These are phyloP conservation scores for Ganoderma boninense DNA, from an alignment of 1,284 basidiomycete genomes.

Conservation along the genomic window DNA sequence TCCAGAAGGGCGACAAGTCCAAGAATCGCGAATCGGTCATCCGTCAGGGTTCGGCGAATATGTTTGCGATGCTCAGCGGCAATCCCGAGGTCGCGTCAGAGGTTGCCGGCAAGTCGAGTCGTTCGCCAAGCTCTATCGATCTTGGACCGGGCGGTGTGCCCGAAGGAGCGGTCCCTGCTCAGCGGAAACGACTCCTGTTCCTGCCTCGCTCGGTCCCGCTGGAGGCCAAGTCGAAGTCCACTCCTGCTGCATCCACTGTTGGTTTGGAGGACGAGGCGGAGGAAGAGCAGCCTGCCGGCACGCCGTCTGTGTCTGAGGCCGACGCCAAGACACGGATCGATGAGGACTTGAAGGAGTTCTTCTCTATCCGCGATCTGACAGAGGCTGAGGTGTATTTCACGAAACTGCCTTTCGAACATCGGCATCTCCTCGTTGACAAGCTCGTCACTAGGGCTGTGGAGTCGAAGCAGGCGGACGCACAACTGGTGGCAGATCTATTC, in stretches of 20 bases:
- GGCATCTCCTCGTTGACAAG: slow-evolving; percentile 75
- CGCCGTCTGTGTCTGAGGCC: slow-evolving; percentile 67
- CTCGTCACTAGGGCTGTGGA: slow-evolving; percentile 78
- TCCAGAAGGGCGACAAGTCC: slow-evolving; percentile 61
- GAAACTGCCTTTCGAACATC: slow-evolving; percentile 70
- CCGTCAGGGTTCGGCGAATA: slow-evolving; percentile 85
- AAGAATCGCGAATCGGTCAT: slow-evolving; percentile 76
- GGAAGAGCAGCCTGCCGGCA: slow-evolving; percentile 43
- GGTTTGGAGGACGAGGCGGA: slow-evolving; percentile 63
- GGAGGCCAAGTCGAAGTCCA: slow-evolving; percentile 52
- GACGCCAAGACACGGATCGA: slow-evolving; percentile 82
- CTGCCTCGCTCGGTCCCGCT: slow-evolving; percentile 66
- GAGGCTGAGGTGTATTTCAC: slow-evolving; percentile 91
- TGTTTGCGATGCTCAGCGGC: slow-evolving; percentile 86
- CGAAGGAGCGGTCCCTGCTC: slow-evolving; percentile 46
- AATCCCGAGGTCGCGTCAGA: slow-evolving; percentile 61
- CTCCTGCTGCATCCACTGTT: slow-evolving; percentile 59
- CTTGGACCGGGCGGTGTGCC: slow-evolving; percentile 45
- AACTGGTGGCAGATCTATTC: slow-evolving; percentile 79
- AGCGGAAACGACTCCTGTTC: slow-evolving; percentile 81
- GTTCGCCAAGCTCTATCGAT: slow-evolving; percentile 58
- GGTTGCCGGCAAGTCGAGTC: slow-evolving; percentile 58
- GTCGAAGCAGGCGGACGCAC: slow-evolving; percentile 86
- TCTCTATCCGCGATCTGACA: slow-evolving; percentile 78
- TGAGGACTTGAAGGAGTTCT: slow-evolving; percentile 83